phyloP scores from a whole-genome alignment of 257 asterid genomes.

The Lycium barbarum region DNA sequence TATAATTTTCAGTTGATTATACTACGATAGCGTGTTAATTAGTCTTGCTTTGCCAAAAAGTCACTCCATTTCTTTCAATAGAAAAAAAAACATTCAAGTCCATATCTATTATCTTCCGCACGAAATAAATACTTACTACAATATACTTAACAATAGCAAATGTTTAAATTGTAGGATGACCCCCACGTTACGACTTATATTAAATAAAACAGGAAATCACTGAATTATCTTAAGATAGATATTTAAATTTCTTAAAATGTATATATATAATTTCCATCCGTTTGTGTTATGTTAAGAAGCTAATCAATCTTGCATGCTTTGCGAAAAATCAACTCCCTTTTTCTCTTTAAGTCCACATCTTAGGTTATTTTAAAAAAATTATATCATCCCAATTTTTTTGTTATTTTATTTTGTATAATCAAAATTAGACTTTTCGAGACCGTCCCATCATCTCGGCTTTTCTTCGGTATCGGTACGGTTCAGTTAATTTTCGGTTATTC shows the following conservation, averaged over 20 bases:
- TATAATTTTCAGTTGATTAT: neutral
- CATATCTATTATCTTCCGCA: neutral
- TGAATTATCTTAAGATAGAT: neutral
- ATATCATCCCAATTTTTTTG: too few species aligned
- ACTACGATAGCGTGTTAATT: neutral
- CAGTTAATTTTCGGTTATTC: too few species aligned
- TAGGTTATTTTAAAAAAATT: neutral
- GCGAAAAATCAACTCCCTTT: neutral
- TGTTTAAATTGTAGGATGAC: neutral
- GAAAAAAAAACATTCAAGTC: neutral
- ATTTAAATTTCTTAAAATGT: neutral
- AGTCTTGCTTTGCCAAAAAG: neutral
- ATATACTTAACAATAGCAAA: neutral
- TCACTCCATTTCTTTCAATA: conserved; percentile 3
- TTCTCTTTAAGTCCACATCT: neutral
- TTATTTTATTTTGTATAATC: too few species aligned
- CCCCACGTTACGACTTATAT: neutral
- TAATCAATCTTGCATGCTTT: neutral
- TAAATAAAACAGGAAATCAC: neutral
- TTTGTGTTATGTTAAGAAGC: neutral
- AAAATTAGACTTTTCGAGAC: too few species aligned
- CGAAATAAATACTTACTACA: neutral
- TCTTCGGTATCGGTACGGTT: too few species aligned
- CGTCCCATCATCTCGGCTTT: too few species aligned
- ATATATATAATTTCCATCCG: too few species aligned